Evolutionary conservation across 139 green algal genomes (phyloP).

Genomic region (Limnomonas spitsbergensis): DNA sequence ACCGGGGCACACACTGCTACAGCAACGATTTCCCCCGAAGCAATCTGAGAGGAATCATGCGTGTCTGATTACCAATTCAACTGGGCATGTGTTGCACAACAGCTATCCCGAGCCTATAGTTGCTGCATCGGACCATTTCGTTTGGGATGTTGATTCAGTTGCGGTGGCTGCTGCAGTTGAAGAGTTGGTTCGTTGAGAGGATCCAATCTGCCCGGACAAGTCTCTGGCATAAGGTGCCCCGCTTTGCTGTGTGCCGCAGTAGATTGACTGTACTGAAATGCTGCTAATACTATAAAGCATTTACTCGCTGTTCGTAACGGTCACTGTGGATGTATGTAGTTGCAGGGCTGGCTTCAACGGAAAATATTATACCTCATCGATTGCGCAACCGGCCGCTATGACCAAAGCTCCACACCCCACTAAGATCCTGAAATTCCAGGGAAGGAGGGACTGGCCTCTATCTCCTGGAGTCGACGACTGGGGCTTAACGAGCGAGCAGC

Average conservation of each 20-base stretch:
- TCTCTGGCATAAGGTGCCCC: not conserved
- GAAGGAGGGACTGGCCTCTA: constrained; percentile 33
- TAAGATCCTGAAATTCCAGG: constrained; percentile 38
- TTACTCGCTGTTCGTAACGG: not conserved
- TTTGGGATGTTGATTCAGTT: not conserved
- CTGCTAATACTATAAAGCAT: too few relatives aligned
- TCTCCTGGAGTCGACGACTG: constrained; percentile 41
- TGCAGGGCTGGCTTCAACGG: not conserved
- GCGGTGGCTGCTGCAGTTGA: not conserved
- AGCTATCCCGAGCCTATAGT: too few relatives aligned
- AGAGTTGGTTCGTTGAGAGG: not conserved
- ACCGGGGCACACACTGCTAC: too few relatives aligned
- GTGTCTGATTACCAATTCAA: too few relatives aligned
- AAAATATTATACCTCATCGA: not conserved
- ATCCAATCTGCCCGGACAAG: not conserved
- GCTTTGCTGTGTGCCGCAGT: too few relatives aligned
- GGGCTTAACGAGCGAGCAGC: constrained; percentile 36
- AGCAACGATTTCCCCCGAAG: too few relatives aligned
- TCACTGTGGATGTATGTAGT: not conserved
- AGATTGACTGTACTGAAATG: too few relatives aligned
- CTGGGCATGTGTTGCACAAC: too few relatives aligned
- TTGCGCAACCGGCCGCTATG: not conserved
- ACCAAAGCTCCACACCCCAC: constrained; percentile 14
- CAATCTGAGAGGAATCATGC: too few relatives aligned
- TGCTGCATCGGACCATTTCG: too few relatives aligned